Conservation (phyloP, 352 stramenopile species). For the Paralagenidium karlingii region DNA sequence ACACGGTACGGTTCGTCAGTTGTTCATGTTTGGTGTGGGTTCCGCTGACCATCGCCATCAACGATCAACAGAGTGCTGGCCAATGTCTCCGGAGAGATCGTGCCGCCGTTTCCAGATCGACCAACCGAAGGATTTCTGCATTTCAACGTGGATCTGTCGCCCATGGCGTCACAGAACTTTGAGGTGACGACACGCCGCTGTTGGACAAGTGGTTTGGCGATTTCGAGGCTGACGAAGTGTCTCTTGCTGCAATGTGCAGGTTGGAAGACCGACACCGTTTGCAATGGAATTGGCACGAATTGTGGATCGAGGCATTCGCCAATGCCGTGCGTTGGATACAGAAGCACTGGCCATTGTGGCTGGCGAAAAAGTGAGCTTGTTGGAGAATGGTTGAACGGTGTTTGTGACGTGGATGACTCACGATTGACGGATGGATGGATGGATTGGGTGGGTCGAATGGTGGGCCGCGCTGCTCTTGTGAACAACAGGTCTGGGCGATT, state of each 20-base stretch:
- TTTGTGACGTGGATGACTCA: too few relatives aligned
- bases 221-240: too few relatives aligned
- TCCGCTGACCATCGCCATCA: neutral
- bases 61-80: slow-evolving; percentile 36
- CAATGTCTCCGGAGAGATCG: slow-evolving; percentile 75
- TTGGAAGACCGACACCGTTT: slow-evolving; percentile 27
- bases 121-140: slow-evolving; percentile 81
- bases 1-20: slow-evolving; percentile 71
- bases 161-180: slow-evolving; percentile 75
- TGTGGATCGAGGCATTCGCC: slow-evolving; percentile 85
- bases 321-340: slow-evolving; percentile 88
- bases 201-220: too few relatives aligned
- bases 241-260: neutral
- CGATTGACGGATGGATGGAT: too few relatives aligned
- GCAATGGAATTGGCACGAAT: slow-evolving; percentile 77
- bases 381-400: too few relatives aligned
- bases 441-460: too few relatives aligned
- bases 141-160: slow-evolving; percentile 74
- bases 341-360: slow-evolving; percentile 89
- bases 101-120: slow-evolving; percentile 74
- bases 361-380: slow-evolving; percentile 90
- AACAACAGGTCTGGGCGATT: slow-evolving; percentile 91
- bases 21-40: neutral
- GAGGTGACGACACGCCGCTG: too few relatives aligned
- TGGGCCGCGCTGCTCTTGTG: too few relatives aligned